A percentile compares a stretch with the other conserved stretches of the same genome.
These are phyloP conservation scores for Metarhizium sp. DNA, from an alignment of 2,329 filamentous ascomycete species.

Conservation along the genomic window DNA sequence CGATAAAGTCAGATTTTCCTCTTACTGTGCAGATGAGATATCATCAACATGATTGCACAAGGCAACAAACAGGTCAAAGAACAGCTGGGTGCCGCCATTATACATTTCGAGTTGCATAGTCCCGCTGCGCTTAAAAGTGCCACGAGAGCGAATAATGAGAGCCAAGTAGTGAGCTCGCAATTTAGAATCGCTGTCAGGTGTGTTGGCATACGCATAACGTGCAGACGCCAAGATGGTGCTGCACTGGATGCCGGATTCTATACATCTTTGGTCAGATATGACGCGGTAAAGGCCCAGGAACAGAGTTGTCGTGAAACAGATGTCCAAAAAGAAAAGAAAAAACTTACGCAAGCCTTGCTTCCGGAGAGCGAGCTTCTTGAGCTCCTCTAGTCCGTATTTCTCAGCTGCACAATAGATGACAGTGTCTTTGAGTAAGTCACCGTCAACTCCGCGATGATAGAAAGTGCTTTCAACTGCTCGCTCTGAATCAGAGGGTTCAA, in stretches of 20 bases:
- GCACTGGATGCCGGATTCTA: slow-evolving; percentile 70
- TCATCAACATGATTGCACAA: slow-evolving; percentile 84
- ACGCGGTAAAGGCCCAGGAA: background rate
- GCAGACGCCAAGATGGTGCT: slow-evolving; percentile 79
- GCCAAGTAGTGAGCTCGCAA: slow-evolving; percentile 85
- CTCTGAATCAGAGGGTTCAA: slow-evolving; percentile 53
- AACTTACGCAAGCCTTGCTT: slow-evolving; percentile 76
- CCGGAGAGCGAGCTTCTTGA: slow-evolving; percentile 74
- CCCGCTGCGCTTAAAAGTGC: slow-evolving; percentile 85
- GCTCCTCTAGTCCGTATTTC: slow-evolving; percentile 71
- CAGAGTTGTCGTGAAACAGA: background rate
- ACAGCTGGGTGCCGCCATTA: slow-evolving; percentile 69
- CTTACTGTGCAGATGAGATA: slow-evolving; percentile 48
- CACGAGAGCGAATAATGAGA: slow-evolving; percentile 78
- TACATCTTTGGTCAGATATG: slow-evolving; percentile 4
- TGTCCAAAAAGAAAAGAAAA: too few relatives aligned
- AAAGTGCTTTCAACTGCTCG: slow-evolving; percentile 54
- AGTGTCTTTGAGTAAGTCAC: slow-evolving; percentile 74
- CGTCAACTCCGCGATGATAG: slow-evolving; percentile 54
- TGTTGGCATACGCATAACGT: slow-evolving; percentile 83
- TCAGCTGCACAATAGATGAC: slow-evolving; percentile 85
- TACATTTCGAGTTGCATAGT: slow-evolving; percentile 97
- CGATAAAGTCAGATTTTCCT: slow-evolving; percentile 6
- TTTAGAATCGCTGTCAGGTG: slow-evolving; percentile 83
- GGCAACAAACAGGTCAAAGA: slow-evolving; percentile 90